Base-by-base conservation (phyloP, 768 basidiomycete species). In the Tylopilus sp. region DNA sequence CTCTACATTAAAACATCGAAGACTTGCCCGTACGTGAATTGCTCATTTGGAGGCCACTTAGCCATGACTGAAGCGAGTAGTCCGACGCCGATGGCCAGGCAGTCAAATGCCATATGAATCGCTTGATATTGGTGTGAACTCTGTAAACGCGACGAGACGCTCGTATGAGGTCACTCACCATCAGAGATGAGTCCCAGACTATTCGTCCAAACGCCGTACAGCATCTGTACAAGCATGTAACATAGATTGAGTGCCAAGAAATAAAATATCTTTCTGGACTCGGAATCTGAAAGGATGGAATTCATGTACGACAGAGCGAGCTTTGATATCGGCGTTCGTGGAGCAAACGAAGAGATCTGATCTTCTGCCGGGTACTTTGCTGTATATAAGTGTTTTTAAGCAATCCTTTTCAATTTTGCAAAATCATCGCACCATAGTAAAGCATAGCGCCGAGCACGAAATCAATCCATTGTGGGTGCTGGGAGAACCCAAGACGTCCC, bases 21-120 rank as follows among this genome's bases (percentile, higher is more conserved):
- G 18, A 69, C 82, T 43, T 58, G 90, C 89, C 97, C 97, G 68
- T 97, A 99, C 15, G 97, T 98, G 71, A 92, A 99, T 31, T 83
- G 77, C 60, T 89, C 88, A 71, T 98, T 93, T 0, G 93, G 89
- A 35, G 91, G 87, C 97, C 97, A 98, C 11, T 88, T 95, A 2
- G 95, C 93, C 88, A 98, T 98, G 6, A 99, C 90, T 9, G 91
- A 95, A 6, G 97, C 97, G 50, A 97, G 83, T 3, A 99, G 78
- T 2, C 97, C 97, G 47, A 99, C 91, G 0, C 84, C 93, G 46
- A 99, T 92, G 1, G 95, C 95, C 80, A 98, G 84, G 64, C 97
- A 98, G 71, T 99, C 97, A 60, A 99, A 99, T 11, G 93, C 91
- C 97, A 98, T 99, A 65, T 99, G 97, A 33, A 99, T 98, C 20